phyloP scores from a whole-genome alignment of 129 eudicot genomes.

The Sambucus nigra region DNA sequence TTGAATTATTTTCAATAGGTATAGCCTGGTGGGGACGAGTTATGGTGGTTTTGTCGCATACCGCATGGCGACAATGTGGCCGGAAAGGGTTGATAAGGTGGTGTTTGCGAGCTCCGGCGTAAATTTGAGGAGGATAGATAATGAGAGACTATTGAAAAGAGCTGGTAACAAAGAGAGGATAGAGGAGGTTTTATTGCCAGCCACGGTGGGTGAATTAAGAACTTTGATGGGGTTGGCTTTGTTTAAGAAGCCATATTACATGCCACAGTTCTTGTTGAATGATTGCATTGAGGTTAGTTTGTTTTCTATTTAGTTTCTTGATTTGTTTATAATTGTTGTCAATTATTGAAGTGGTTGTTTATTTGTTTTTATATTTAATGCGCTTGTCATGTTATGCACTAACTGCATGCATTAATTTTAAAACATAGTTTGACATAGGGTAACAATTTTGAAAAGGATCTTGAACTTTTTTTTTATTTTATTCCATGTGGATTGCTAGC shows the following conservation, averaged over 20 bases:
- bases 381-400: too few relatives aligned
- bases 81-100: slow-evolving; percentile 66
- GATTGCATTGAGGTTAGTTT: slow-evolving; percentile 50
- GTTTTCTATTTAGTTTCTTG: not conserved
- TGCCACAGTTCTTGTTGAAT: slow-evolving; percentile 64
- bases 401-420: too few relatives aligned
- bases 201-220: slow-evolving; percentile 44
- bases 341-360: too few relatives aligned
- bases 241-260: slow-evolving; percentile 16
- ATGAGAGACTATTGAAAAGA: slow-evolving; percentile 40
- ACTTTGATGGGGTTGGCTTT: slow-evolving; percentile 34
- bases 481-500: too few relatives aligned
- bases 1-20: too few relatives aligned
- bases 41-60: slow-evolving; percentile 82
- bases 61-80: slow-evolving; percentile 59
- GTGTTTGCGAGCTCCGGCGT: slow-evolving; percentile 78
- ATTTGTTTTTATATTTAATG: too few relatives aligned
- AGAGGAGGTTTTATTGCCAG: slow-evolving; percentile 65
- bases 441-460: too few relatives aligned
- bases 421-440: too few relatives aligned
- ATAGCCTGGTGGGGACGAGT: slow-evolving; percentile 65
- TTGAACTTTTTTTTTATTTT: too few relatives aligned
- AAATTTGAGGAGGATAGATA: slow-evolving; percentile 41
- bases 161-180: slow-evolving; percentile 34
- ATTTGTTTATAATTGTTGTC: too few relatives aligned